Evolutionary conservation across 805 yeast genomes (phyloP).

Genomic region (Suhomyces sp.): DNA sequence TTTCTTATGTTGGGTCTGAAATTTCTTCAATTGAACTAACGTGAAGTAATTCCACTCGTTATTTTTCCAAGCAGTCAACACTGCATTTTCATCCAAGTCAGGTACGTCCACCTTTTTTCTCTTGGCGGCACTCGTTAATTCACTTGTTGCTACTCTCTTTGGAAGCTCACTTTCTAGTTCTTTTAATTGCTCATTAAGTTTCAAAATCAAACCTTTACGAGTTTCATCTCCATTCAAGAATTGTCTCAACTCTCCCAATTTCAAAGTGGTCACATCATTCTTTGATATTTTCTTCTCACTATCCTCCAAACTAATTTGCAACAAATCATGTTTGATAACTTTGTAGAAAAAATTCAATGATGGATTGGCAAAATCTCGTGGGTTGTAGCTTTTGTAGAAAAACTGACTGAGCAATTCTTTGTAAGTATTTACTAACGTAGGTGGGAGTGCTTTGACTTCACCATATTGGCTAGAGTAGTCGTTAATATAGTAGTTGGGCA

Average conservation of each 20-base stretch:
- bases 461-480: constrained; percentile 10
- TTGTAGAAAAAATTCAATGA: constrained; percentile 64
- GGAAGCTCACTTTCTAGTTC: constrained; percentile 12
- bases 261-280: constrained; percentile 21
- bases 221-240: constrained; percentile 8
- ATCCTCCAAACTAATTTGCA: constrained; percentile 43
- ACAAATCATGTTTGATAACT: constrained; percentile 59
- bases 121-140: constrained; percentile 34
- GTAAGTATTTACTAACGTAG: constrained; percentile 20
- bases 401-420: constrained; percentile 37
- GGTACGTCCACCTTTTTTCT: constrained; percentile 10
- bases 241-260: constrained; percentile 14
- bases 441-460: constrained; percentile 20
- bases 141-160: constrained; percentile 27
- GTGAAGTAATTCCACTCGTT: constrained; percentile 35
- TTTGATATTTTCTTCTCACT: constrained; percentile 15
- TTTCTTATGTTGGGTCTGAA: constrained; percentile 33
- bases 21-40: constrained; percentile 44
- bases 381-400: constrained; percentile 49
- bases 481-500: constrained; percentile 46
- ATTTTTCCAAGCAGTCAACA: constrained; percentile 43
- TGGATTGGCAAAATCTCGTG: constrained; percentile 63
- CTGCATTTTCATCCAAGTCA: constrained; percentile 37
- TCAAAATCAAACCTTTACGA: constrained; percentile 8
- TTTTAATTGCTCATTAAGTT: constrained; percentile 12